Base-by-base conservation (phyloP, 768 basidiomycete species). In the Suillus hirtellus region DNA sequence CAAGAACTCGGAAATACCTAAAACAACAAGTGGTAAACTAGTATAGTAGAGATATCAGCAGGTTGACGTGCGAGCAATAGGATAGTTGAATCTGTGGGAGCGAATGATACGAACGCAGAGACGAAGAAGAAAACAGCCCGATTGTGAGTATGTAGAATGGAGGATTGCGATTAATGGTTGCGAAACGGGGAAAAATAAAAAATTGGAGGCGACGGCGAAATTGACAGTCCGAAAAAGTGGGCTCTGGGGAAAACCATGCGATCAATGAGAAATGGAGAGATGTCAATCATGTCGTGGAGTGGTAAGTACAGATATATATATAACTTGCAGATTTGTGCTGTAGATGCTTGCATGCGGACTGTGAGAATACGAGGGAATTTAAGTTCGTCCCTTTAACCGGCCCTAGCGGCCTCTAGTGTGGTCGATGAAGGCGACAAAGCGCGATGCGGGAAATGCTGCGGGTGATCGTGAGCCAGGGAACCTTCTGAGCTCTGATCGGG, bases 221-320 rank as follows among this genome's bases (percentile, higher is more conserved):
- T 61, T 40, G 64, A 62, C 64, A 65, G 66, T 66, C 66, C 66
- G 53, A 62, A 62, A 47, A 58, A 60, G 49, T 40, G 59, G 46
- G 61, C 46, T 47, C 44, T 43, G 49, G 73, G 59, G 66, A 44
- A 69, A 60, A 70, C 66, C 67, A 75, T 76, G 73, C 70, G 60
- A 60, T 68, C 73, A 61, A 70, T 75, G 74, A 71, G 70, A 65
- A 71, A 65, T 68, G 67, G 60, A 61, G 44, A 62, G 69, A 71
- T 71, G 70, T 75, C 72, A 67, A 75, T 68, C 73, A 69, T 72
- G 75, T 73, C 69, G 64, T 76, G 72, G 55, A 63, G 60, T 75
- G 68, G 74, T 75, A 76, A 76, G 74, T 75, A 75, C 74, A 75
- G 72, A 75, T 75, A 75, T 74, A 73, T 75, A 75, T 75, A 76